A percentile compares a stretch with the other conserved stretches of the same genome.
Evolutionary conservation across 345 rosid genomes (phyloP).

Genomic region (Murraya paniculata): DNA sequence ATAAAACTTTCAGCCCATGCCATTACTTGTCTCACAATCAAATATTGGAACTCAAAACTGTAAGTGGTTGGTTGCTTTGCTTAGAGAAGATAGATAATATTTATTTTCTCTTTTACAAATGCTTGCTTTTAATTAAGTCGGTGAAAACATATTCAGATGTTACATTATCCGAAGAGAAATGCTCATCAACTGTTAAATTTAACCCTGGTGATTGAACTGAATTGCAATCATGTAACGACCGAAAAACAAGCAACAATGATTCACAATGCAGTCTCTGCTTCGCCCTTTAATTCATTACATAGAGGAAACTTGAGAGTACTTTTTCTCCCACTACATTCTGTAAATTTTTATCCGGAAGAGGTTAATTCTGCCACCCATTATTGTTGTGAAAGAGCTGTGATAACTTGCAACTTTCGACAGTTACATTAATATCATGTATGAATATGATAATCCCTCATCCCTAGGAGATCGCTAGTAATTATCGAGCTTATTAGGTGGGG

Average conservation of each 20-base stretch:
- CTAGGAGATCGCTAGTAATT: neutral
- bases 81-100: neutral
- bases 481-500: neutral
- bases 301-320: neutral
- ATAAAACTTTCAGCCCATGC: constrained; percentile 1
- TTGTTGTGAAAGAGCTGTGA: neutral
- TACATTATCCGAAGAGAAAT: neutral
- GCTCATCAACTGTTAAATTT: neutral
- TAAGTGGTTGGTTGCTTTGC: neutral
- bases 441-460: neutral
- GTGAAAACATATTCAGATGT: neutral
- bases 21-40: constrained; percentile 3
- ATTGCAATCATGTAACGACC: neutral
- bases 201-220: neutral
- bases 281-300: neutral
- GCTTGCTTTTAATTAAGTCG: neutral
- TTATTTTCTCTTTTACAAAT: neutral
- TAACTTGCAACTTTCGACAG: neutral
- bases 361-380: neutral
- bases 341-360: neutral
- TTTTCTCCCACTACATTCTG: neutral
- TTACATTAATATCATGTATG: neutral
- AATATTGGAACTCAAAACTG: neutral
- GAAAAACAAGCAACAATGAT: neutral
- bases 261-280: neutral